Evolutionary conservation across 2,329 filamentous ascomycete genomes (phyloP).

Genomic region (Pseudocercospora musae): DNA sequence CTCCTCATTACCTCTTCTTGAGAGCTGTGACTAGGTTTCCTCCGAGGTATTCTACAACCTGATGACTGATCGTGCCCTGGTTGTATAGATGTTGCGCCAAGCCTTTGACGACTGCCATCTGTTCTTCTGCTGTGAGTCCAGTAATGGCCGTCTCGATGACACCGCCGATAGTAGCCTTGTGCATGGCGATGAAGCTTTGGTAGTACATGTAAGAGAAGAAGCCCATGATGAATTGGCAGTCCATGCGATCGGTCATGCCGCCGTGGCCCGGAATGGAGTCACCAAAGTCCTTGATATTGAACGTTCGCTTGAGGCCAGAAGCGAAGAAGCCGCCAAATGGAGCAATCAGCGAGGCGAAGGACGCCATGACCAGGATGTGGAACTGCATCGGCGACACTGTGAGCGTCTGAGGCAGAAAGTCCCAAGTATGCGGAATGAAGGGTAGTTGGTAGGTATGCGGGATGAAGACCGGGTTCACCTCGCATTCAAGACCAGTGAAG

Average conservation of each 20-base stretch:
- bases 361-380: constrained; percentile 83
- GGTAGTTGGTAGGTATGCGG: constrained; percentile 70
- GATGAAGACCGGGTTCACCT: constrained; percentile 86
- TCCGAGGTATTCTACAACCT: constrained; percentile 44
- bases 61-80: constrained; percentile 56
- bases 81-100: constrained; percentile 63
- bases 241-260: constrained; percentile 98
- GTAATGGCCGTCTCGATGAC: constrained; percentile 91
- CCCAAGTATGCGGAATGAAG: constrained; percentile 55
- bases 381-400: constrained; percentile 85
- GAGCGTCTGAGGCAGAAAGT: constrained; percentile 69
- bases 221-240: constrained; percentile 99
- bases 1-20: constrained; percentile 12
- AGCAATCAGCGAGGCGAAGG: constrained; percentile 93
- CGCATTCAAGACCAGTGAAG: constrained; percentile 84
- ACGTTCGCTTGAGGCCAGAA: constrained; percentile 93
- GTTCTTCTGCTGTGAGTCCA: constrained; percentile 81
- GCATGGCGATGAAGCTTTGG: constrained; percentile 85
- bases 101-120: constrained; percentile 71
- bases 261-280: constrained; percentile 97
- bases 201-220: constrained; percentile 99
- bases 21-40: constrained; percentile 26
- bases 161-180: constrained; percentile 79
- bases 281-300: constrained; percentile 99
- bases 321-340: constrained; percentile 99